Conservation (phyloP, 192 early-diverging fungal species). For the Mortierella hygrophila region DNA sequence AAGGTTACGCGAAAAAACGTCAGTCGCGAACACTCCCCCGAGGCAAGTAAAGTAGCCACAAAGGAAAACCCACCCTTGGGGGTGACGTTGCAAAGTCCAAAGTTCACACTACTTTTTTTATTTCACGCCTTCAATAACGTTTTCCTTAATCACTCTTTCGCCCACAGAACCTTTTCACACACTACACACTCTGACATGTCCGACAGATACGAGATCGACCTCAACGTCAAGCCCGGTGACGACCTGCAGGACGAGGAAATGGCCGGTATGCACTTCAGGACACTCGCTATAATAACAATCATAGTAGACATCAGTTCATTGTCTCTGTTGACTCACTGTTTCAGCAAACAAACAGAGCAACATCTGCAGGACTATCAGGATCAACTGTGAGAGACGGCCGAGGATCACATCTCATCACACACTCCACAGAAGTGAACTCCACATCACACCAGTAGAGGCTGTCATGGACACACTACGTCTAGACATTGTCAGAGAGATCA, state of each 20-base stretch:
- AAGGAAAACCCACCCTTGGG: background rate
- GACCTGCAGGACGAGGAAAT: constrained; percentile 55
- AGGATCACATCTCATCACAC: background rate
- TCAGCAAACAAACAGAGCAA: background rate
- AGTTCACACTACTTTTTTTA: background rate
- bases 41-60: too few species aligned
- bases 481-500: background rate
- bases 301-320: background rate
- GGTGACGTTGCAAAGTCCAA: background rate
- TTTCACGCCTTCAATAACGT: background rate
- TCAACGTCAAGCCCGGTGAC: constrained; percentile 46
- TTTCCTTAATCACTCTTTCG: background rate
- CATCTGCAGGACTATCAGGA: background rate
- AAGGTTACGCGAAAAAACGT: background rate
- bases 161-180: background rate
- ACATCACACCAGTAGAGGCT: background rate
- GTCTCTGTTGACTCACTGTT: background rate
- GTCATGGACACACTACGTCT: background rate
- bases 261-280: constrained; percentile 34
- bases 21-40: background rate
- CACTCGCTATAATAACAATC: background rate
- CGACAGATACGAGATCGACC: constrained; percentile 53
- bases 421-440: background rate
- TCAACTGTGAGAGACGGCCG: background rate
- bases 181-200: constrained; percentile 23